Evolutionary conservation across 2,329 filamentous ascomycete genomes (phyloP).

Genomic region (Diplodia sapinea): DNA sequence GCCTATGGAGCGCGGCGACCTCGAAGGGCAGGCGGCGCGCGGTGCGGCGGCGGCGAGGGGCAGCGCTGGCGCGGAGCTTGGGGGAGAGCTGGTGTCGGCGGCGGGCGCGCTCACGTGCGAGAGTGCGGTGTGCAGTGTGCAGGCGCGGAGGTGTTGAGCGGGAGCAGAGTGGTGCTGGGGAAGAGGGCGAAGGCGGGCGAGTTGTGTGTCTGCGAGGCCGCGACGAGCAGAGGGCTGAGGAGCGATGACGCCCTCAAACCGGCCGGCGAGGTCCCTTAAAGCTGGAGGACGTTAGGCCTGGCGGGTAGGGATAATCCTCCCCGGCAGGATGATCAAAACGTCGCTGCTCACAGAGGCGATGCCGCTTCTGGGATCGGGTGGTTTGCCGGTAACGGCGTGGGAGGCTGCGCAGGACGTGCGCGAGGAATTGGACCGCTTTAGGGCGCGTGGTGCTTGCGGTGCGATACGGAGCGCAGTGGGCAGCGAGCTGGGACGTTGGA

Average conservation of each 20-base stretch:
- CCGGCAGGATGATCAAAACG: conserved; percentile 25
- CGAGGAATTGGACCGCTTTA: conserved; percentile 28
- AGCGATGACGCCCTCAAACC: conserved; percentile 24
- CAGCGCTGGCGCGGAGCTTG: not conserved
- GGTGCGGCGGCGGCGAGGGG: conserved; percentile 13
- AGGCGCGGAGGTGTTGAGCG: not conserved
- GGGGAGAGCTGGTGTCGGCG: not conserved
- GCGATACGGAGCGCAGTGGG: conserved; percentile 27
- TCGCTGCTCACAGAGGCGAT: conserved; percentile 27
- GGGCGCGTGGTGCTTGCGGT: conserved; percentile 24
- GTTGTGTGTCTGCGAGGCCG: not conserved
- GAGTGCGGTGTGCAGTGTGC: not conserved
- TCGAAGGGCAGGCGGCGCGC: conserved; percentile 8
- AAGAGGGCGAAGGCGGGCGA: not conserved
- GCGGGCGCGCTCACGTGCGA: conserved; percentile 18
- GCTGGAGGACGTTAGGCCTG: conserved; percentile 20
- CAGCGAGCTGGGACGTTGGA: conserved; percentile 23
- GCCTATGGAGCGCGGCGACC: conserved; percentile 19
- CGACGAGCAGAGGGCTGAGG: conserved; percentile 18
- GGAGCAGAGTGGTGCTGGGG: not conserved
- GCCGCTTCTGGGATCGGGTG: conserved; percentile 30
- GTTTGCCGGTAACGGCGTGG: conserved; percentile 30
- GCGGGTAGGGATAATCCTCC: conserved; percentile 31
- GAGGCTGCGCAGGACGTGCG: conserved; percentile 25
- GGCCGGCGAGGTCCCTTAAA: conserved; percentile 31